phyloP scores from a whole-genome alignment of 192 early-diverging fungal genomes.

The Rhizoclosmatium globosum region DNA sequence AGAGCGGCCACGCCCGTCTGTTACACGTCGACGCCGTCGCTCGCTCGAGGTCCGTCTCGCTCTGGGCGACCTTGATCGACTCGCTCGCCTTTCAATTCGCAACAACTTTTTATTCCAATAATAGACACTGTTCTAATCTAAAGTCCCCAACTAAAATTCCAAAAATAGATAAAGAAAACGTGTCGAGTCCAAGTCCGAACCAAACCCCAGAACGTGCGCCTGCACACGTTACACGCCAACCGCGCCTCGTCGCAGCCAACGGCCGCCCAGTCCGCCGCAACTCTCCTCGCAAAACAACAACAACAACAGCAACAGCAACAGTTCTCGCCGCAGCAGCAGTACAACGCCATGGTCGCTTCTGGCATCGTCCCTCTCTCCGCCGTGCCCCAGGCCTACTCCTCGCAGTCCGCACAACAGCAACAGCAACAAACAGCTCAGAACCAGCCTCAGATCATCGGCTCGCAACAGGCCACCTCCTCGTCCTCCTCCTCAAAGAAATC shows the following conservation, averaged over 20 bases:
- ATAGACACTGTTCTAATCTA: too few relatives aligned
- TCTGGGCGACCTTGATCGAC: too few relatives aligned
- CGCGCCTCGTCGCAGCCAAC: neutral
- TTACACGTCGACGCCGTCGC: too few relatives aligned
- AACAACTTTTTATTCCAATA: too few relatives aligned
- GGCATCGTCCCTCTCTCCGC: constrained; percentile 30
- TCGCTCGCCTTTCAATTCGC: too few relatives aligned
- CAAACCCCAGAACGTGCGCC: too few relatives aligned
- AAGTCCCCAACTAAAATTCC: too few relatives aligned
- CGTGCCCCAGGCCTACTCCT: constrained; percentile 12
- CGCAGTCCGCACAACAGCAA: neutral
- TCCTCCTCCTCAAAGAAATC: constrained; percentile 1
- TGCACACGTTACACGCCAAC: too few relatives aligned
- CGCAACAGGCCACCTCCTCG: neutral
- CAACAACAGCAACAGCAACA: constrained; percentile 12
- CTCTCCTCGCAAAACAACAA: constrained; percentile 14
- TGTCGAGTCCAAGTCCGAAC: too few relatives aligned
- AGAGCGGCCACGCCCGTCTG: too few relatives aligned
- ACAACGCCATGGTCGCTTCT: constrained; percentile 22
- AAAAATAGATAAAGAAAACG: too few relatives aligned
- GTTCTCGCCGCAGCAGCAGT: constrained; percentile 23
- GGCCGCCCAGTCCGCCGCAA: neutral
- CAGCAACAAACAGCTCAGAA: neutral
- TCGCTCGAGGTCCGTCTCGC: too few relatives aligned
- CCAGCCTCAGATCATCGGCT: neutral